These are phyloP conservation scores for Cladophialophora chaetospira DNA, from an alignment of 2,329 filamentous ascomycete genomes.

Conservation along the genomic window DNA sequence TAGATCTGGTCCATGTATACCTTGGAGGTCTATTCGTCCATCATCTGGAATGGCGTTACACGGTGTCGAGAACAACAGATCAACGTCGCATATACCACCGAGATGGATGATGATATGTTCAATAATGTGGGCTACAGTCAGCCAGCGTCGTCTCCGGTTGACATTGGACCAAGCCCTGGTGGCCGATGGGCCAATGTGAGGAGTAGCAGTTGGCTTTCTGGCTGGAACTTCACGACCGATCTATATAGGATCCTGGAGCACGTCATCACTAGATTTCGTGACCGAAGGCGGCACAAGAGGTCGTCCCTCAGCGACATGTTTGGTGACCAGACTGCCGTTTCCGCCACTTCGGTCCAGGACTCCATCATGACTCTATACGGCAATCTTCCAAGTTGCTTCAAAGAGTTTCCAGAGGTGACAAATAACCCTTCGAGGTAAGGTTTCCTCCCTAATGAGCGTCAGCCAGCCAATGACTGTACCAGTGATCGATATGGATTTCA, in stretches of 20 bases:
- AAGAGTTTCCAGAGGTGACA: slow-evolving; percentile 26
- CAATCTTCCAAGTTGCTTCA: slow-evolving; percentile 30
- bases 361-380: slow-evolving; percentile 23
- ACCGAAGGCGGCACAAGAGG: slow-evolving; percentile 15
- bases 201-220: slow-evolving; percentile 51
- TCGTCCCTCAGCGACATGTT: slow-evolving; percentile 28
- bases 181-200: slow-evolving; percentile 18
- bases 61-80: slow-evolving; percentile 50
- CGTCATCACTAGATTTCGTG: slow-evolving; percentile 36
- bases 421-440: slow-evolving; percentile 45
- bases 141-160: slow-evolving; percentile 23
- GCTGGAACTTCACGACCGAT: slow-evolving; percentile 62
- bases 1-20: slow-evolving; percentile 62
- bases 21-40: slow-evolving; percentile 56
- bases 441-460: not conserved
- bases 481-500: slow-evolving; percentile 52
- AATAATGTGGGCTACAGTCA: slow-evolving; percentile 35
- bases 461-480: slow-evolving; percentile 31
- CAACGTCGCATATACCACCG: slow-evolving; percentile 52
- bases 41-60: slow-evolving; percentile 55
- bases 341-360: slow-evolving; percentile 23
- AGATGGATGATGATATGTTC: slow-evolving; percentile 52
- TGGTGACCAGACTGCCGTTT: slow-evolving; percentile 13
- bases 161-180: slow-evolving; percentile 24
- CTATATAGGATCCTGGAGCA: slow-evolving; percentile 60